Evolutionary conservation across 2,329 filamentous ascomycete species (phyloP).

Genomic region (Pseudogymnoascus sp.): DNA sequence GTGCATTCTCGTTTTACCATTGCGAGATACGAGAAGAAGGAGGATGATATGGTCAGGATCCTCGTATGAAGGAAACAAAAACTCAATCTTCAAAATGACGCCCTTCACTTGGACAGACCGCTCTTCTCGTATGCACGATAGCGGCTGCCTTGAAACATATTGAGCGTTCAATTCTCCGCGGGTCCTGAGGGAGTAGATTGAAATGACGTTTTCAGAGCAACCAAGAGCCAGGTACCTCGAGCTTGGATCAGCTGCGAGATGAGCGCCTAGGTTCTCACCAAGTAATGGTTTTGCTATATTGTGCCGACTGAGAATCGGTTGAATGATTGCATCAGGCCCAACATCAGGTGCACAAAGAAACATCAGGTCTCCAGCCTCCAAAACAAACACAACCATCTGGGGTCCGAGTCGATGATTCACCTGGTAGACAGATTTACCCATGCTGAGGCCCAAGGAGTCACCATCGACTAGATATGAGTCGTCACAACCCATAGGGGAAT

Average conservation of each 20-base stretch:
- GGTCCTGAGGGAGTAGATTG: constrained; percentile 61
- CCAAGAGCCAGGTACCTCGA: constrained; percentile 61
- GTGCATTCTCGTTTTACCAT: constrained; percentile 43
- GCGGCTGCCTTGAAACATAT: constrained; percentile 36
- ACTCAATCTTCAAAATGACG: constrained; percentile 78
- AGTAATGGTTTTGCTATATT: constrained; percentile 44
- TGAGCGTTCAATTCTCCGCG: constrained; percentile 42
- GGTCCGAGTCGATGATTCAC: constrained; percentile 47
- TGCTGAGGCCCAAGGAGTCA: neutral
- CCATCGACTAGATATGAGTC: neutral
- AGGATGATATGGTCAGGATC: constrained; percentile 69
- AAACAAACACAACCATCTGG: constrained; percentile 70
- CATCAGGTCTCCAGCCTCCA: constrained; percentile 64
- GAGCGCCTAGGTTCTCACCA: constrained; percentile 47
- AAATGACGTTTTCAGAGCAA: constrained; percentile 60
- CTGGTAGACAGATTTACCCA: neutral
- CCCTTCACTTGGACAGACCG: constrained; percentile 45
- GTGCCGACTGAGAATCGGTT: constrained; percentile 45
- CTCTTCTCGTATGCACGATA: constrained; percentile 49
- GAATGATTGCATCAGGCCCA: constrained; percentile 28
- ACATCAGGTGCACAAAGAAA: constrained; percentile 63
- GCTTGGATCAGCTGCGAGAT: constrained; percentile 70
- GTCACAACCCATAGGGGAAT: neutral
- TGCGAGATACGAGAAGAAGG: constrained; percentile 50
- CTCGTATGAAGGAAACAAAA: constrained; percentile 61